phyloP scores from a whole-genome alignment of 495 filamentous ascomycete genomes.

The Xylaria bambusicola region DNA sequence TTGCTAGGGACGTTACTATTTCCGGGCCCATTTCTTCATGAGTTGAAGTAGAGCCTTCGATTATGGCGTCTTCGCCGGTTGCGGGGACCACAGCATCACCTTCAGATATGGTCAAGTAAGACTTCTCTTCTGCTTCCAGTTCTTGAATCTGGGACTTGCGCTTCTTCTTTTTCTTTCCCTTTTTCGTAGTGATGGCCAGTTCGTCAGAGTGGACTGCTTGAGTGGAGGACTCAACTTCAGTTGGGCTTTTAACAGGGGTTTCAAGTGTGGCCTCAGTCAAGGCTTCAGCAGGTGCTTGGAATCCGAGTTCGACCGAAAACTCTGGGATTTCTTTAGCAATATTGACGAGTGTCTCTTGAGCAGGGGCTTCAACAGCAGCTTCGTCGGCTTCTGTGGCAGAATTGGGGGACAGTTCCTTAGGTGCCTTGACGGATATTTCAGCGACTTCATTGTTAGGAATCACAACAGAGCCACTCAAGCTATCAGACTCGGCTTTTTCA shows the following conservation, averaged over 20 bases:
- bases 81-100: not conserved
- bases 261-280: not conserved
- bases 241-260: not conserved
- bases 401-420: not conserved
- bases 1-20: not conserved
- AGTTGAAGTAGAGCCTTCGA: not conserved
- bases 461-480: not conserved
- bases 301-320: not conserved
- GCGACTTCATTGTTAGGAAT: not conserved
- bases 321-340: not conserved
- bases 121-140: not conserved
- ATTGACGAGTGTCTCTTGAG: not conserved
- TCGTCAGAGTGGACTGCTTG: not conserved
- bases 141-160: constrained; percentile 3
- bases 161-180: constrained; percentile 15
- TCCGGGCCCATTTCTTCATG: not conserved
- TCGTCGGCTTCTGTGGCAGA: not conserved
- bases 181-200: not conserved
- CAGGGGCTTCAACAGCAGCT: not conserved
- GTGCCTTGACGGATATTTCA: not conserved
- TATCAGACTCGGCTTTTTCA: constrained; percentile 9
- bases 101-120: not conserved
- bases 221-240: not conserved
- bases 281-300: not conserved
- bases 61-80: not conserved